phyloP scores from a whole-genome alignment of 2,329 filamentous ascomycete genomes.

The Proliferodiscus dingleyae region DNA sequence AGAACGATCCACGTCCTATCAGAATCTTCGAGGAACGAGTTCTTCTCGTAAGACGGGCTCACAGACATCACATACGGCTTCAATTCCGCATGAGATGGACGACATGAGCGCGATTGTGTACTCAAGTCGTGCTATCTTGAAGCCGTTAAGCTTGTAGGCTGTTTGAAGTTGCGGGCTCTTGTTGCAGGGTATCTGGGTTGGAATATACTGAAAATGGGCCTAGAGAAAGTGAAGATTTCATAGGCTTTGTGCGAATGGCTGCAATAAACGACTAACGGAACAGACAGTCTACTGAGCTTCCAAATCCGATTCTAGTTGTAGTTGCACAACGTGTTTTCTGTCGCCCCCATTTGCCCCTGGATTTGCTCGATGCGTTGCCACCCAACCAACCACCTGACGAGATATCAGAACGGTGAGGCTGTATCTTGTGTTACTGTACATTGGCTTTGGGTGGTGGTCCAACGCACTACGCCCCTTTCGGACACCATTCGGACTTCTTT shows the following conservation, averaged over 20 bases:
- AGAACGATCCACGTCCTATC: conserved; percentile 1
- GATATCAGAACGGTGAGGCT: not conserved
- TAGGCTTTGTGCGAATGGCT: not conserved
- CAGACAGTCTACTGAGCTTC: not conserved
- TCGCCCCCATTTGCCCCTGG: not conserved
- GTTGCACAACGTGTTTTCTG: not conserved
- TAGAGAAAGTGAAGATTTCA: not conserved
- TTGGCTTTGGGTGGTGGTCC: not conserved
- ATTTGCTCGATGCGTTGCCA: not conserved
- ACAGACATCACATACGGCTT: not conserved
- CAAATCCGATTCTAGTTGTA: not conserved
- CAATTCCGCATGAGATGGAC: conserved; percentile 43
- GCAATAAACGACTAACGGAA: not conserved
- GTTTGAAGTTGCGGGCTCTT: not conserved
- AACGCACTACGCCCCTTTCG: no score
- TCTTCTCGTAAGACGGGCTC: not conserved
- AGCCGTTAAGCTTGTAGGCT: not conserved
- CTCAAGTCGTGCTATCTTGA: conserved; percentile 27
- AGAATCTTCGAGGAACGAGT: not conserved
- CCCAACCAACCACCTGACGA: not conserved
- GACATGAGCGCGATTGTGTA: conserved; percentile 49
- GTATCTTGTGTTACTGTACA: not conserved
- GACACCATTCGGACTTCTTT: no score
- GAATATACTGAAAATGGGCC: not conserved
- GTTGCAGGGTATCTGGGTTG: not conserved